Evolutionary conservation across 208 protist genomes (phyloP).

Genomic region (Trypanosoma scelopori): DNA sequence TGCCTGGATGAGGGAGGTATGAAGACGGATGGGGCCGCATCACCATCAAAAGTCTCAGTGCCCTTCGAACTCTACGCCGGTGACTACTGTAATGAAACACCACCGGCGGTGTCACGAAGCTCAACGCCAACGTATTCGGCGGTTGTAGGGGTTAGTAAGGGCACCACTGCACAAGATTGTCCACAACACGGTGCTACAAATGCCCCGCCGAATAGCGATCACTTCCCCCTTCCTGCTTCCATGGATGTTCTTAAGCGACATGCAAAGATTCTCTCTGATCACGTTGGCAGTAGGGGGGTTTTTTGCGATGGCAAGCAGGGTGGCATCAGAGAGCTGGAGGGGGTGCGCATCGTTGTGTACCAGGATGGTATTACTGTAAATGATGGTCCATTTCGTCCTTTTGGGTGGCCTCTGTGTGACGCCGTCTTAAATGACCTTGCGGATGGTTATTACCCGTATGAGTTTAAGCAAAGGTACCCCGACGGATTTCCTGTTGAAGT

Average conservation of each 20-base stretch:
- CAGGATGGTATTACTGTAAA: slow-evolving; percentile 91
- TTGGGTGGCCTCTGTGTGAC: slow-evolving; percentile 84
- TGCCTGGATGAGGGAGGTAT: slow-evolving; percentile 7
- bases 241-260: slow-evolving; percentile 67
- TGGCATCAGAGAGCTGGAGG: slow-evolving; percentile 69
- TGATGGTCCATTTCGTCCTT: slow-evolving; percentile 82
- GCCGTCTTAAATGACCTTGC: slow-evolving; percentile 86
- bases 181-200: not conserved
- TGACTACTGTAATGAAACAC: slow-evolving; percentile 24
- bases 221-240: slow-evolving; percentile 33
- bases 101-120: slow-evolving; percentile 15
- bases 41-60: not conserved
- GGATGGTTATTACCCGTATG: slow-evolving; percentile 94
- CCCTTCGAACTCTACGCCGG: slow-evolving; percentile 52
- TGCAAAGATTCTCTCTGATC: slow-evolving; percentile 82
- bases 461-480: slow-evolving; percentile 92
- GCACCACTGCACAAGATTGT: slow-evolving; percentile 10
- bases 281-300: slow-evolving; percentile 78
- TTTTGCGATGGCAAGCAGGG: slow-evolving; percentile 56
- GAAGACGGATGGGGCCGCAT: not conserved
- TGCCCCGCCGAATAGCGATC: not conserved
- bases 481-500: slow-evolving; percentile 90
- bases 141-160: too few species aligned
- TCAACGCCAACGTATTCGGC: not conserved
- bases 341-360: slow-evolving; percentile 84